These are phyloP conservation scores for Rhypophila decipiens DNA, from an alignment of 495 filamentous ascomycete genomes.

Conservation along the genomic window DNA sequence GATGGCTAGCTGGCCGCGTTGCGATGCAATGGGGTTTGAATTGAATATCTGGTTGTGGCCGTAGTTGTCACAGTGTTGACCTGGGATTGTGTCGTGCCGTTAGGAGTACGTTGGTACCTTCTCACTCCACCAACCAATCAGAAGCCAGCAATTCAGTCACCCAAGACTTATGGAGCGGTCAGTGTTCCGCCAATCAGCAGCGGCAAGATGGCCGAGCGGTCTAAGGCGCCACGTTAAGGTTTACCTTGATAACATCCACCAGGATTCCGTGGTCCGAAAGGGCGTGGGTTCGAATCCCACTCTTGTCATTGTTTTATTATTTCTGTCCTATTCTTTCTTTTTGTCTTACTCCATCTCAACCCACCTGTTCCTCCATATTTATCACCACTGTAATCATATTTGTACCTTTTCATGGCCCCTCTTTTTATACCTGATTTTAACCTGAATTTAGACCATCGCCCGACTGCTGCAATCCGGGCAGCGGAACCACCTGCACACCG, in stretches of 20 bases:
- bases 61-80: not conserved
- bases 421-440: too few species aligned
- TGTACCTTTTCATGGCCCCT: too few species aligned
- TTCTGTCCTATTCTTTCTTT: not conserved
- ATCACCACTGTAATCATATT: too few species aligned
- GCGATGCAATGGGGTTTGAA: not conserved
- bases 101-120: not conserved
- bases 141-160: too few species aligned
- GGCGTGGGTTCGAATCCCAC: slow-evolving; percentile 34
- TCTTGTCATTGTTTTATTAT: slow-evolving; percentile 8
- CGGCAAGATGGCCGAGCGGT: not conserved
- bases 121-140: too few species aligned
- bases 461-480: too few species aligned
- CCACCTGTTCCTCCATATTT: too few species aligned
- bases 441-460: too few species aligned
- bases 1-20: too few species aligned
- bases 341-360: too few species aligned
- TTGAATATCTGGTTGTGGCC: not conserved
- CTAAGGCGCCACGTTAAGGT: not conserved
- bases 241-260: not conserved
- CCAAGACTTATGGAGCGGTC: not conserved
- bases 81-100: not conserved
- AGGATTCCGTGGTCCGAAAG: slow-evolving; percentile 28
- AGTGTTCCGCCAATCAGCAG: not conserved
- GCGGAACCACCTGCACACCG: too few species aligned